Percentiles rank a stretch among this genome's conserved stretches.
Evolutionary conservation across 192 early-diverging fungal species (phyloP).

Genomic region (Dissophora ornata): DNA sequence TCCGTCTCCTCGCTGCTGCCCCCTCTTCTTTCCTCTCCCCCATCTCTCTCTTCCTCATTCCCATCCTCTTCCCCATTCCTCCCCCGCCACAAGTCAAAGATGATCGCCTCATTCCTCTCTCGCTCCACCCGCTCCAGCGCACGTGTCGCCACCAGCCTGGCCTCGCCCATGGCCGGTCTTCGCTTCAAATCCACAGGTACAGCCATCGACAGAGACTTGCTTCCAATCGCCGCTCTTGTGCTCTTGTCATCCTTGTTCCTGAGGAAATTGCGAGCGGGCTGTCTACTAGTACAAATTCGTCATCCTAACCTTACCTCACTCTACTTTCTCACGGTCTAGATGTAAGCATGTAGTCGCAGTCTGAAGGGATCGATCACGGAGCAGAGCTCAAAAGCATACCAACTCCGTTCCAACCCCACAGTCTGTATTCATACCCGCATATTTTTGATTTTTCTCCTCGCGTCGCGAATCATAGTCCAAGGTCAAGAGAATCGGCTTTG

Average conservation of each 20-base stretch:
- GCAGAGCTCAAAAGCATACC: no score
- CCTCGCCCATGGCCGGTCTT: conserved; percentile 20
- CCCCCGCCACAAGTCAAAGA: background rate
- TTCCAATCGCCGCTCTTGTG: no score
- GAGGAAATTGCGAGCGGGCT: no score
- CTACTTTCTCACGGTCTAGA: conserved; percentile 2
- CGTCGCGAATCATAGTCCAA: conserved; percentile 27
- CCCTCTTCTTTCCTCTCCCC: background rate
- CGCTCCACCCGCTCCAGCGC: conserved; percentile 35
- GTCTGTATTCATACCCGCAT: no score
- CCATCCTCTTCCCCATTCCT: background rate
- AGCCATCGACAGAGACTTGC: background rate
- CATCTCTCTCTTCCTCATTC: conserved; percentile 6
- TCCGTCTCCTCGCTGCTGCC: no score
- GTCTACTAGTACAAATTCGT: no score
- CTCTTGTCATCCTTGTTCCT: no score
- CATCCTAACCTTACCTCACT: background rate
- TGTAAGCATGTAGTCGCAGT: conserved; percentile 25
- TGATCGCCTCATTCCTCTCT: conserved; percentile 53
- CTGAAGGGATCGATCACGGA: no score
- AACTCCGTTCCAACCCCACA: conserved; percentile 14
- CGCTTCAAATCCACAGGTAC: conserved; percentile 56
- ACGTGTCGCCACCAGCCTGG: conserved; percentile 19
- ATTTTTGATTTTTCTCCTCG: no score
- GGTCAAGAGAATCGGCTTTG: conserved; percentile 77